A percentile compares a stretch with the other conserved stretches of the same genome.
These are phyloP conservation scores for Triticum monococcum DNA, from an alignment of 176 grass and related monocot genomes.

Conservation along the genomic window DNA sequence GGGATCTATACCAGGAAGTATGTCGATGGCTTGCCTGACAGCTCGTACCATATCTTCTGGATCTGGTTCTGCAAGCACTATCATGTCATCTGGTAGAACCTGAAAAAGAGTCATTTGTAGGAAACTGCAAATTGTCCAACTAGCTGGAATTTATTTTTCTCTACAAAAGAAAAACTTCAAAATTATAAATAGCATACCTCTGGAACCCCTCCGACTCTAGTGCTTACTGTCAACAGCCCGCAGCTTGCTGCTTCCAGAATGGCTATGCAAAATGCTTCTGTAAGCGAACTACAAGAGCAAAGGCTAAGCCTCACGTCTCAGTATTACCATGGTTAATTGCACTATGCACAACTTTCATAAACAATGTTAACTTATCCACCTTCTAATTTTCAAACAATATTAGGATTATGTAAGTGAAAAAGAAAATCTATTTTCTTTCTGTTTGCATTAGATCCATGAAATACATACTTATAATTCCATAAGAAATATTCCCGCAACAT, in stretches of 20 bases:
- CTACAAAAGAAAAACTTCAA: conserved; percentile 6
- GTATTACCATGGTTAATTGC: neutral
- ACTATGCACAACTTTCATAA: neutral
- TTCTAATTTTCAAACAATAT: conserved; percentile 6
- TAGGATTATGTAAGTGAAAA: neutral
- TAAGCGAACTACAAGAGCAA: conserved; percentile 72
- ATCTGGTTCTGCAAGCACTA: conserved; percentile 84
- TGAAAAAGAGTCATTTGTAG: conserved; percentile 19
- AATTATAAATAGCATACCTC: conserved; percentile 47
- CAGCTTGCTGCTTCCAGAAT: conserved; percentile 97
- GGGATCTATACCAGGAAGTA: conserved; percentile 83
- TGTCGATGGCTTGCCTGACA: conserved; percentile 70
- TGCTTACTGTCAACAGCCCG: conserved; percentile 93
- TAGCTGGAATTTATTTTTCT: neutral
- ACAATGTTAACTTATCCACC: neutral
- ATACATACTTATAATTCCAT: neutral
- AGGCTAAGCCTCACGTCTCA: neutral
- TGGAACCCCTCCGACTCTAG: conserved; percentile 91
- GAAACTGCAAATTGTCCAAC: neutral
- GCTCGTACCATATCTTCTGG: conserved; percentile 85
- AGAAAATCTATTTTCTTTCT: neutral
- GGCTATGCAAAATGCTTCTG: conserved; percentile 97
- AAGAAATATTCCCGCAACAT: neutral
- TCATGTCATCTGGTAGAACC: conserved; percentile 97
- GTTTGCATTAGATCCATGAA: neutral